Evolutionary conservation across 495 filamentous ascomycete species (phyloP), one percentile per base, ranked within the genome.

Genomic region (Daldinia grandis): DNA sequence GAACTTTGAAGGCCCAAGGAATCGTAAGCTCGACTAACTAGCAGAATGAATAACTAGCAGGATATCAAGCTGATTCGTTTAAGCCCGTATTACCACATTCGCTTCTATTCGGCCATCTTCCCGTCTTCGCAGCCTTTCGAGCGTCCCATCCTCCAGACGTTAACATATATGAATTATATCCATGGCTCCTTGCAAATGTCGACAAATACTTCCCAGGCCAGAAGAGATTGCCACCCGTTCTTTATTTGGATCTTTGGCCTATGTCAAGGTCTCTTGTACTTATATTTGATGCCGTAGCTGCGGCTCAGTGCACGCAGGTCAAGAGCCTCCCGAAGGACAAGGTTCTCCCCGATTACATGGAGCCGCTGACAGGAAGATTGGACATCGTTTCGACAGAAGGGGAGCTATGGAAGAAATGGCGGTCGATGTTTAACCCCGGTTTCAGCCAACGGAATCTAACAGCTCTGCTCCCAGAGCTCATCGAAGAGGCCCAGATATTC

Each of bases 171-270:
- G 9, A 57, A 31, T 65, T 77, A 24, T 68, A 77, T 57, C 8
- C 7, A 4, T 76, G 73, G 73, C 66, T 77, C 3, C 58, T 38
- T 38, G 53, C 27, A 31, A 76, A 77, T 56, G 61, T 64, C 53
- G 57, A 66, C 25, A 75, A 64, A 31, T 73, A 78, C 57, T 80
- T 79, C 30, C 78, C 78, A 2, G 71, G 59, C 12, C 49, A 38
- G 44, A 69, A 72, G 5, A 55, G 24, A n/a, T 55, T 75, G 19
- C 76, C 76, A 2, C 72, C 74, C 9, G 66, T 78, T 0, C 62
- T 78, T 65, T 86, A 87, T 62, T 8, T 85, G 19, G 84, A 86
- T 59, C 56, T 79, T 14, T 87, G 83, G 82, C 84, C 84, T 0
- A 65, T 82, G 37, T 38, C 57, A 5, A 31, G 40, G 10, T 68